phyloP scores from a whole-genome alignment of 2,329 filamentous ascomycete species.

The Triangularia verruculosa region DNA sequence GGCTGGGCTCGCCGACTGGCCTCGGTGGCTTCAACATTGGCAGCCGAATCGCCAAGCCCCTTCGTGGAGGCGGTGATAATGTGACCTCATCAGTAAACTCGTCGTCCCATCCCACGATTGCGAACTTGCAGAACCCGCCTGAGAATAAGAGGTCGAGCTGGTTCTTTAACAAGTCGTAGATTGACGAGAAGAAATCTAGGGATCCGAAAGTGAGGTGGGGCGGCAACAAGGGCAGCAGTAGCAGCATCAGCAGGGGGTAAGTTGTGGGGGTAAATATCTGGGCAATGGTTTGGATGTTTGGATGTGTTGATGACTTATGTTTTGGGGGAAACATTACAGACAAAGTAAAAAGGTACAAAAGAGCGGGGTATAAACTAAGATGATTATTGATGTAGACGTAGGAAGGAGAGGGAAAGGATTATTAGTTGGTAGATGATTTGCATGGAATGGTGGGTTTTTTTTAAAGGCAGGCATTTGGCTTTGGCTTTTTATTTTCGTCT shows the following conservation, averaged over 20 bases:
- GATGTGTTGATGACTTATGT: neutral
- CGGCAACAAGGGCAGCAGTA: neutral
- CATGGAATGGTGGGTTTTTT: neutral
- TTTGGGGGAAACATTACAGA: neutral
- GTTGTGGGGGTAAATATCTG: neutral
- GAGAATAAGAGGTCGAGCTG: conserved; percentile 70
- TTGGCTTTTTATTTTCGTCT: neutral
- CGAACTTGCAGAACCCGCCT: conserved; percentile 54
- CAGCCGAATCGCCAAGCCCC: conserved; percentile 67
- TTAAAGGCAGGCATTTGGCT: neutral
- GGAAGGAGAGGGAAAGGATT: neutral
- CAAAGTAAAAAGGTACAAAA: neutral
- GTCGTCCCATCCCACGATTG: conserved; percentile 50
- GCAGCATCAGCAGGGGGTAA: neutral
- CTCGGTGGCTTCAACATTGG: conserved; percentile 71
- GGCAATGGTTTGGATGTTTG: neutral
- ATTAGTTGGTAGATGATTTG: neutral
- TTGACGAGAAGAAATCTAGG: neutral
- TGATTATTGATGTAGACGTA: neutral
- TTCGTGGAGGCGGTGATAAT: conserved; percentile 58
- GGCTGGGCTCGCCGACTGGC: conserved; percentile 62
- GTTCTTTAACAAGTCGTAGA: conserved; percentile 64
- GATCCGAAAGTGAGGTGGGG: neutral
- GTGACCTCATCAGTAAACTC: conserved; percentile 22
- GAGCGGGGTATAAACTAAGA: neutral